Evolutionary conservation across 495 filamentous ascomycete species (phyloP).

Genomic region (Aeminium ludgeri): DNA sequence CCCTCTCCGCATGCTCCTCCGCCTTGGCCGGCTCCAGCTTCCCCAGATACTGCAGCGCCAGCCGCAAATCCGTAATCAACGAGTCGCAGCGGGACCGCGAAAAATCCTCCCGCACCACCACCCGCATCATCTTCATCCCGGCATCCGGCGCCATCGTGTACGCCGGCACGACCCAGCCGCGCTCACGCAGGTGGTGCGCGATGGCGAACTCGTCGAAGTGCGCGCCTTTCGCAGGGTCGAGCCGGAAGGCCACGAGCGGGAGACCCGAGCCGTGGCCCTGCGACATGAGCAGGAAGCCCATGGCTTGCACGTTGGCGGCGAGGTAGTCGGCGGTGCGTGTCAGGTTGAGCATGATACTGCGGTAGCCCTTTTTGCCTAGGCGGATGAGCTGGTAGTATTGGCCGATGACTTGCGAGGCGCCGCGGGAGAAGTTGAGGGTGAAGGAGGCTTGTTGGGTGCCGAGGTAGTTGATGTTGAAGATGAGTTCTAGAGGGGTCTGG

Average conservation of each 20-base stretch:
- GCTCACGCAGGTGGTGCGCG: constrained; percentile 63
- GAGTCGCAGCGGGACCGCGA: constrained; percentile 55
- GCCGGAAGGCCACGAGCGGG: constrained; percentile 71
- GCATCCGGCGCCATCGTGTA: constrained; percentile 87
- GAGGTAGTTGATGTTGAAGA: constrained; percentile 97
- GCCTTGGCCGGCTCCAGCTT: constrained; percentile 56
- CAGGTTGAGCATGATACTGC: constrained; percentile 72
- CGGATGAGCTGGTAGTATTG: constrained; percentile 95
- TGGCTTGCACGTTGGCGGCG: constrained; percentile 42
- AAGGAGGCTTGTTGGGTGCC: constrained; percentile 90
- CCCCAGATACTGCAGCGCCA: constrained; percentile 48
- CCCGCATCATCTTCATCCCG: constrained; percentile 65
- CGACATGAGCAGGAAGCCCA: constrained; percentile 77
- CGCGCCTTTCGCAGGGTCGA: constrained; percentile 39
- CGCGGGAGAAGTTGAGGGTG: constrained; percentile 93
- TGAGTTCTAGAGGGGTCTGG: constrained; percentile 39
- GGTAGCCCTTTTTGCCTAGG: constrained; percentile 75
- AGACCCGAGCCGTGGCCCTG: constrained; percentile 55
- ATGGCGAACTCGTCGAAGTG: constrained; percentile 55
- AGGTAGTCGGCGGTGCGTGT: constrained; percentile 74
- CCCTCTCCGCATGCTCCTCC: constrained; percentile 45
- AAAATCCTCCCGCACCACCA: constrained; percentile 84
- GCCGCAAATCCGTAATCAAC: constrained; percentile 55
- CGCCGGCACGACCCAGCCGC: constrained; percentile 81
- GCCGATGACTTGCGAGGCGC: constrained; percentile 79